These are phyloP conservation scores for Xylaria castorea DNA, from an alignment of 495 filamentous ascomycete genomes.

Conservation along the genomic window DNA sequence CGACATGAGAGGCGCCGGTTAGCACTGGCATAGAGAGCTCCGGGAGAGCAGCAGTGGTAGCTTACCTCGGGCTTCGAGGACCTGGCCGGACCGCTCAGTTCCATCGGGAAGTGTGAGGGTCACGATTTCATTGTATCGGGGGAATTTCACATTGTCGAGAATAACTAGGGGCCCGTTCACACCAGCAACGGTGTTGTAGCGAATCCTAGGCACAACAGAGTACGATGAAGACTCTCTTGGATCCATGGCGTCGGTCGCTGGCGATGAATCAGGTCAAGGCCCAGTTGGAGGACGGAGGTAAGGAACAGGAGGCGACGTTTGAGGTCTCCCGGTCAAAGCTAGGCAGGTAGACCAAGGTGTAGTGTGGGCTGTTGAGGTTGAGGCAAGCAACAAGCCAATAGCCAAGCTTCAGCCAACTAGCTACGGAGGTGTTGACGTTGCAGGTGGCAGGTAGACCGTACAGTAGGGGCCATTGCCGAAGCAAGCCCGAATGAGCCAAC, in stretches of 20 bases:
- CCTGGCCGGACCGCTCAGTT: slow-evolving; percentile 90
- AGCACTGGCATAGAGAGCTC: slow-evolving; percentile 15
- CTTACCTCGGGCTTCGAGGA: slow-evolving; percentile 92
- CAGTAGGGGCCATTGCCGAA: background rate
- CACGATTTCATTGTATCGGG: slow-evolving; percentile 97
- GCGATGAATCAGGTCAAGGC: slow-evolving; percentile 19
- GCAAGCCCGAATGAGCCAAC: slow-evolving; percentile 16
- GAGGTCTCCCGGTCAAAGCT: slow-evolving; percentile 13
- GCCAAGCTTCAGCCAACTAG: slow-evolving; percentile 28
- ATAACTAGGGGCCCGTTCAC: slow-evolving; percentile 98
- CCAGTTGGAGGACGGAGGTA: slow-evolving; percentile 7
- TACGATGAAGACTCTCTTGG: slow-evolving; percentile 76
- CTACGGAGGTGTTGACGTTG: slow-evolving; percentile 16
- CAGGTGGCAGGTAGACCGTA: slow-evolving; percentile 10
- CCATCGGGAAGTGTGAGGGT: slow-evolving; percentile 95
- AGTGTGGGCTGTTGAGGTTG: slow-evolving; percentile 15
- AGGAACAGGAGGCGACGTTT: background rate
- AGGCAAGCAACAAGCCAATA: slow-evolving; percentile 15
- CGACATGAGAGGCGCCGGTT: background rate
- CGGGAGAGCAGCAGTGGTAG: slow-evolving; percentile 4
- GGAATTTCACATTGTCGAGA: slow-evolving; percentile 98
- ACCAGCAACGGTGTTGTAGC: slow-evolving; percentile 98
- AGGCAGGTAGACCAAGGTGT: slow-evolving; percentile 15
- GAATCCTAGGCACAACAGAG: slow-evolving; percentile 80
- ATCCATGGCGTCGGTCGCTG: slow-evolving; percentile 66